Percentiles rank a stretch among this genome's conserved stretches.
phyloP scores from a whole-genome alignment of 2,329 filamentous ascomycete species.

The Knoxdaviesia proteae region DNA sequence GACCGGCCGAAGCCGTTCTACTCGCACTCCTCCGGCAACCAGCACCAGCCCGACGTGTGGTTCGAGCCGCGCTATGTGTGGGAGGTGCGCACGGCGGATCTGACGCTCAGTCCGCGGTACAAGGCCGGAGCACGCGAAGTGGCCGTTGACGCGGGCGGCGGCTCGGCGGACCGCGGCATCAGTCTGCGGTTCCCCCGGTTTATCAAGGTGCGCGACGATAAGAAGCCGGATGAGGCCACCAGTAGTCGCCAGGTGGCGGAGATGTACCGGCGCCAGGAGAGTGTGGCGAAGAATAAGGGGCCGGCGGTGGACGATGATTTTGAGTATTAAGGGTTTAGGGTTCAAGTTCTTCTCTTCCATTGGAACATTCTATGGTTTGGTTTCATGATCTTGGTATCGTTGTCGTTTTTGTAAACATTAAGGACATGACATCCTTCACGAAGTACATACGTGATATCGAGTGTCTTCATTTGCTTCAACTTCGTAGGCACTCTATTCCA shows the following conservation, averaged over 20 bases:
- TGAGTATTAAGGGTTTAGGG: conserved; percentile 46
- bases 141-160: conserved; percentile 45
- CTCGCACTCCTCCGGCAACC: conserved; percentile 58
- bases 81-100: conserved; percentile 93
- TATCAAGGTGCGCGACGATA: conserved; percentile 81
- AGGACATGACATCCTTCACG: too few relatives aligned
- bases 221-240: conserved; percentile 84
- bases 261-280: conserved; percentile 94
- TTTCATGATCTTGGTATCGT: too few relatives aligned
- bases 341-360: too few relatives aligned
- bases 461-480: too few relatives aligned
- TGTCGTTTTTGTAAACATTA: too few relatives aligned
- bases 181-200: conserved; percentile 82
- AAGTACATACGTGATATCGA: too few relatives aligned
- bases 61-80: conserved; percentile 88
- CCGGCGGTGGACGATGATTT: conserved; percentile 89
- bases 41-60: conserved; percentile 97
- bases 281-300: conserved; percentile 66
- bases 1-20: conserved; percentile 91
- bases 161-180: conserved; percentile 44
- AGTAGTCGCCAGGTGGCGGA: conserved; percentile 71
- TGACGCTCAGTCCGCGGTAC: conserved; percentile 82
- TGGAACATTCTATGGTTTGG: too few relatives aligned
- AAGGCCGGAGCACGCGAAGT: conserved; percentile 65
- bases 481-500: too few relatives aligned